Conservation (phyloP, 140 eudicot species). For the Oenanthe javanica region DNA sequence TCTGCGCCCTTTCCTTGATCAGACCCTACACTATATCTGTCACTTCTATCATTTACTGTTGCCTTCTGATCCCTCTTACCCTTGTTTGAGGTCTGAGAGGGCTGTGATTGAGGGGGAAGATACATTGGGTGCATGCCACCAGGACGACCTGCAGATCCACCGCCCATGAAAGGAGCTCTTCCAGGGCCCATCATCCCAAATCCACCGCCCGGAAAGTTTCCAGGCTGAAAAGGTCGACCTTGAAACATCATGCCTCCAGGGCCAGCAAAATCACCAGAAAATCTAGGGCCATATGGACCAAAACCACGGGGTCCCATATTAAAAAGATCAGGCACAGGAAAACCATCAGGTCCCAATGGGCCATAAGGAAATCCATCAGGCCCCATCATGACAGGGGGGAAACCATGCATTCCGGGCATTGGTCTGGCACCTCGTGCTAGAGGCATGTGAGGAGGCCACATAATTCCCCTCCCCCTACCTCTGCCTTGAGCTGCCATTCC, state of each 20-base stretch:
- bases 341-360: slow-evolving; percentile 58
- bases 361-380: slow-evolving; percentile 70
- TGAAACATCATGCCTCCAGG: slow-evolving; percentile 87
- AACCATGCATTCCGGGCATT: slow-evolving; percentile 75
- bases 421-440: slow-evolving; percentile 66
- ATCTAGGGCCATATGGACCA: slow-evolving; percentile 80
- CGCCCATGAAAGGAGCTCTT: slow-evolving; percentile 53
- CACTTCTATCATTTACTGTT: slow-evolving; percentile 25
- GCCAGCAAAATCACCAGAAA: slow-evolving; percentile 56
- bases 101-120: slow-evolving; percentile 42
- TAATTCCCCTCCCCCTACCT: slow-evolving; percentile 86
- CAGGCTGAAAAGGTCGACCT: slow-evolving; percentile 58
- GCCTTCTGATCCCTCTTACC: slow-evolving; percentile 58
- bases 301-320: slow-evolving; percentile 88
- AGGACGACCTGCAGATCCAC: slow-evolving; percentile 41
- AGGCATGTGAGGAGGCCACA: slow-evolving; percentile 91
- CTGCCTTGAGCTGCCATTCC: slow-evolving; percentile 57
- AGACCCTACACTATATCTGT: slow-evolving; percentile 34
- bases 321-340: slow-evolving; percentile 71
- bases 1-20: slow-evolving; percentile 51
- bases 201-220: slow-evolving; percentile 53
- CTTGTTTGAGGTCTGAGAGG: slow-evolving; percentile 38
- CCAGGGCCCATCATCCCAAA: slow-evolving; percentile 96
- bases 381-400: slow-evolving; percentile 91
- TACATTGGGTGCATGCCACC: slow-evolving; percentile 37